phyloP scores from a whole-genome alignment of 2,329 filamentous ascomycete species.

The Cercospora janseana region DNA sequence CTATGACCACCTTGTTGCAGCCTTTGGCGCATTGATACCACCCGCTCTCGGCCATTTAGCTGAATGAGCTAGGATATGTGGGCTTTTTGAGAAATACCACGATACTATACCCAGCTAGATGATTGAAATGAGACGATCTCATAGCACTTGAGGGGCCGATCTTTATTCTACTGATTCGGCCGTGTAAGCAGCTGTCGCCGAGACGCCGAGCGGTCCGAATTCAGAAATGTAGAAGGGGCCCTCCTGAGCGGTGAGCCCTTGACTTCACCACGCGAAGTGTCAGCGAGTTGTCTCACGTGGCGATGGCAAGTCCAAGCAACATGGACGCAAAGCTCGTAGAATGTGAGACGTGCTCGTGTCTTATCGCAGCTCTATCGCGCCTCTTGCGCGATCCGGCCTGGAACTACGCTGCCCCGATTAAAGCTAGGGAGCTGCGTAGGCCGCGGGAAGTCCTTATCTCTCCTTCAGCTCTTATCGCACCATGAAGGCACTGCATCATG shows the following conservation, averaged over 20 bases:
- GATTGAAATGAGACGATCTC: constrained; percentile 1
- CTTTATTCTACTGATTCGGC: background rate
- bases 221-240: no score
- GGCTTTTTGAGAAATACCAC: constrained; percentile 1
- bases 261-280: no score
- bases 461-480: constrained; percentile 6
- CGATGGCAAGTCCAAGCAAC: background rate
- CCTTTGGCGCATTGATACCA: constrained; percentile 11
- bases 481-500: background rate
- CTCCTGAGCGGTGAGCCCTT: no score
- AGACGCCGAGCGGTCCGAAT: no score
- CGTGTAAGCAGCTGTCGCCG: no score
- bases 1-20: background rate
- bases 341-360: background rate
- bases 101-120: constrained; percentile 15
- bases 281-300: no score
- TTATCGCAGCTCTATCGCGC: constrained; percentile 12
- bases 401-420: constrained; percentile 7
- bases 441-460: constrained; percentile 11
- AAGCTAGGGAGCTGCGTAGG: no score
- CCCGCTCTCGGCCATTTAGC: constrained; percentile 4
- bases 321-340: background rate
- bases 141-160: background rate
- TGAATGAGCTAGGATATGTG: constrained; percentile 12
- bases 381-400: background rate